These are phyloP conservation scores for Solanum ossicruentum DNA, from an alignment of 257 asterid species.

Conservation along the genomic window DNA sequence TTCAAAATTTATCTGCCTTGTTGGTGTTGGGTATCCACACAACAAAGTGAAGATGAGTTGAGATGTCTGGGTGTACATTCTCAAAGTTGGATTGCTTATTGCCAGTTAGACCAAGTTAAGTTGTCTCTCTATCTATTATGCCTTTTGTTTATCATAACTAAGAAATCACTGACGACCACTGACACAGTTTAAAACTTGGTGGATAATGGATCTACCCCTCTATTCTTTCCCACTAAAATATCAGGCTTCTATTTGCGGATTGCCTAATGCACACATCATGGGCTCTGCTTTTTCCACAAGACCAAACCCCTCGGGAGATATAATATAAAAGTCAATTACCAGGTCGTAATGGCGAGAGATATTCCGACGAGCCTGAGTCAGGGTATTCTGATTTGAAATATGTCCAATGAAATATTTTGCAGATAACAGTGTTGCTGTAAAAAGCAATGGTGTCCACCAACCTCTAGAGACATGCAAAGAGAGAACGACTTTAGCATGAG, in stretches of 20 bases:
- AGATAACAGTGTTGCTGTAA: slow-evolving; percentile 51
- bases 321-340: not conserved
- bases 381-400: slow-evolving; percentile 52
- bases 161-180: not conserved
- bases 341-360: not conserved
- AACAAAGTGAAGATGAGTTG: not conserved
- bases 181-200: not conserved
- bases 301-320: not conserved
- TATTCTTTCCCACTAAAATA: not conserved
- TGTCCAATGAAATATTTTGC: slow-evolving; percentile 68
- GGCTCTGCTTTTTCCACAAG: not conserved
- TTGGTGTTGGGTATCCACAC: not conserved
- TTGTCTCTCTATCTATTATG: not conserved
- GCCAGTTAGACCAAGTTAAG: not conserved
- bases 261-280: not conserved
- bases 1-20: not conserved
- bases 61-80: not conserved
- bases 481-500: not conserved
- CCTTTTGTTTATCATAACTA: not conserved
- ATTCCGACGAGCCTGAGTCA: slow-evolving; percentile 61
- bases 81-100: not conserved
- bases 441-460: slow-evolving; percentile 84
- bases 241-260: not conserved
- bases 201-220: not conserved
- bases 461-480: slow-evolving; percentile 75